These are phyloP conservation scores for Gyromitra esculenta DNA, from an alignment of 2,329 filamentous ascomycete species.

Conservation along the genomic window DNA sequence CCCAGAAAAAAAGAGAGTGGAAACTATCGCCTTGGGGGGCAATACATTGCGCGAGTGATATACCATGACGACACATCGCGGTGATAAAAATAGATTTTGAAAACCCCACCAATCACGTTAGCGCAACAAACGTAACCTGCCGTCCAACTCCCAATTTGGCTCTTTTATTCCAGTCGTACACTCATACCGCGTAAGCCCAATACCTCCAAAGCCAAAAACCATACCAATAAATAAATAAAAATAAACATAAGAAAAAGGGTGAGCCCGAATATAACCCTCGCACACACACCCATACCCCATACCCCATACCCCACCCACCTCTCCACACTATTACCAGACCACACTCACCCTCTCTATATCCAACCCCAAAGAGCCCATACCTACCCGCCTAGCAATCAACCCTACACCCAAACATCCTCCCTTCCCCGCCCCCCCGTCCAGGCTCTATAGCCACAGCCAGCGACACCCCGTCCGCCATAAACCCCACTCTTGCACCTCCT, in stretches of 20 bases:
- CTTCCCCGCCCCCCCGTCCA: background rate
- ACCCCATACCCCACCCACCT: background rate
- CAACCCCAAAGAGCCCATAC: background rate
- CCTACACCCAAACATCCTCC: background rate
- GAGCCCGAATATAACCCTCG: too few species aligned
- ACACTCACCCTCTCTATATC: background rate
- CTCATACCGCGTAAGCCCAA: background rate
- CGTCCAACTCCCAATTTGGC: background rate
- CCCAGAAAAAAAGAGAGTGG: too few species aligned
- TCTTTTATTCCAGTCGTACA: background rate
- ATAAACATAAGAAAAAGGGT: background rate
- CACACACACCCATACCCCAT: too few species aligned
- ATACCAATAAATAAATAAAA: background rate
- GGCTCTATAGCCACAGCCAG: background rate
- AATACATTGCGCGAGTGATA: background rate
- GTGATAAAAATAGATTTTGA: background rate
- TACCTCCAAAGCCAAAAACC: background rate
- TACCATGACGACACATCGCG: background rate
- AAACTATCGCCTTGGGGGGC: too few species aligned
- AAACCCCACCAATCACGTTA: background rate
- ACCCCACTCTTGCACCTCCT: background rate
- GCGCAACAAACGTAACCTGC: background rate
- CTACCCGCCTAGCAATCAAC: background rate
- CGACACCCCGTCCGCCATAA: background rate
- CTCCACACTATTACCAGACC: background rate